phyloP scores from a whole-genome alignment of 2,329 filamentous ascomycete genomes.

The Xylariaceae sp. region DNA sequence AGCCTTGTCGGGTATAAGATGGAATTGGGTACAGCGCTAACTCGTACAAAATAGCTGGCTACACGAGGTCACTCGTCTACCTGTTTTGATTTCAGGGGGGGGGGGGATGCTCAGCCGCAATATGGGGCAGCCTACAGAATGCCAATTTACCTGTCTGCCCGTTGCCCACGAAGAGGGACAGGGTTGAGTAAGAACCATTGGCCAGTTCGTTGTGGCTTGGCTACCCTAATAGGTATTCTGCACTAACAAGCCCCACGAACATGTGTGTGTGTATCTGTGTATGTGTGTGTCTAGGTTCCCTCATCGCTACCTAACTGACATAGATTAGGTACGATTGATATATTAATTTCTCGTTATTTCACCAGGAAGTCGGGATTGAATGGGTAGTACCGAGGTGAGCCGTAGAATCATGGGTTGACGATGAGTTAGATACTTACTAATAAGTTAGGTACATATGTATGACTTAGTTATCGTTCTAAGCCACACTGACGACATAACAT shows the following conservation, averaged over 20 bases:
- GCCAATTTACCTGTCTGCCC: slow-evolving; percentile 10
- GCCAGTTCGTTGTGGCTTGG: slow-evolving; percentile 4
- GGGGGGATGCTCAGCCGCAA: slow-evolving; percentile 31
- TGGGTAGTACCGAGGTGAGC: too few species aligned
- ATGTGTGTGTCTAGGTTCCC: not conserved
- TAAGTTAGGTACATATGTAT: too few species aligned
- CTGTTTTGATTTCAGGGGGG: slow-evolving; percentile 1
- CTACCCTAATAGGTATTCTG: too few species aligned
- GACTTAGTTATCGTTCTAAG: too few species aligned
- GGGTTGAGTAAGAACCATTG: not conserved
- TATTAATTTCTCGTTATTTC: not conserved
- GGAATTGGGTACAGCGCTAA: slow-evolving; percentile 1
- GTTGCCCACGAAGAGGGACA: slow-evolving; percentile 4
- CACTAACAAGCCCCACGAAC: too few species aligned
- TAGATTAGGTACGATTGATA: not conserved
- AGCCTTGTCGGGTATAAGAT: slow-evolving; percentile 18
- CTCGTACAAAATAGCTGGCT: slow-evolving; percentile 7
- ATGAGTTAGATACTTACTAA: too few species aligned
- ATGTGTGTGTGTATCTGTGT: too few species aligned
- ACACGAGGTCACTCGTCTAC: not conserved
- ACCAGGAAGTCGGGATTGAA: too few species aligned
- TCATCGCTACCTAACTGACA: not conserved
- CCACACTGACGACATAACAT: too few species aligned
- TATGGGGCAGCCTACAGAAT: slow-evolving; percentile 24
- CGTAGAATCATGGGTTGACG: too few species aligned